Evolutionary conservation across 805 yeast species (phyloP).

Genomic region (Lipomyces yamanashiensis): DNA sequence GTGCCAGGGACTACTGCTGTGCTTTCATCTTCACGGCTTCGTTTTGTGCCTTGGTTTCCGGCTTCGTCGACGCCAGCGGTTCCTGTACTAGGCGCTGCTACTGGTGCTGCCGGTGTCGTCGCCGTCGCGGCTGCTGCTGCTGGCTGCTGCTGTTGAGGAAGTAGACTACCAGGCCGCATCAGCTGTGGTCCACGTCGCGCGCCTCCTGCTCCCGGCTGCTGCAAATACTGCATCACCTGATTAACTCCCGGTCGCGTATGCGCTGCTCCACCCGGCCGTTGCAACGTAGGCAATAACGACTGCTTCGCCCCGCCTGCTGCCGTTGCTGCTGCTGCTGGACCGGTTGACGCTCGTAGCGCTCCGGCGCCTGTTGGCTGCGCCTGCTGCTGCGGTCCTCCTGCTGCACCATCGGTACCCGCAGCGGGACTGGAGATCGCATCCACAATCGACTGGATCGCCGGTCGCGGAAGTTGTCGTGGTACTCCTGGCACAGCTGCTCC

Average conservation of each 20-base stretch:
- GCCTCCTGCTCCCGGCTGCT: constrained; percentile 10
- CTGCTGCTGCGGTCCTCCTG: not conserved
- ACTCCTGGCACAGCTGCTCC: not conserved
- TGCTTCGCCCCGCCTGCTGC: constrained; percentile 1
- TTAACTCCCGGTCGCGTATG: constrained; percentile 6
- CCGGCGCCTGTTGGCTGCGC: not conserved
- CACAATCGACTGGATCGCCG: constrained; percentile 10
- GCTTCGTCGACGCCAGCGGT: not conserved
- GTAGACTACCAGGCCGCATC: constrained; percentile 16
- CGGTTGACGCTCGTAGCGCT: not conserved
- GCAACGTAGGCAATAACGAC: constrained; percentile 32
- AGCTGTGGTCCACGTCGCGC: constrained; percentile 13
- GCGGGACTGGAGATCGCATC: not conserved
- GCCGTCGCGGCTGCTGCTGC: constrained; percentile 5
- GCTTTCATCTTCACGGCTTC: constrained; percentile 21
- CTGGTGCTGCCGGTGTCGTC: not conserved
- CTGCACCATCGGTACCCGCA: not conserved
- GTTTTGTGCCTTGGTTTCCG: constrained; percentile 12
- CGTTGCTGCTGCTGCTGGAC: not conserved
- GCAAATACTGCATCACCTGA: constrained; percentile 19
- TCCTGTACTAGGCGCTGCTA: not conserved
- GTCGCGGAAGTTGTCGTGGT: not conserved
- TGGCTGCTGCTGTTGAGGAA: not conserved
- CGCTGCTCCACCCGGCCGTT: constrained; percentile 20
- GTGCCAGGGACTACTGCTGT: constrained; percentile 1